Evolutionary conservation across 257 asterid species (phyloP).

Genomic region (Perilla frutescens): DNA sequence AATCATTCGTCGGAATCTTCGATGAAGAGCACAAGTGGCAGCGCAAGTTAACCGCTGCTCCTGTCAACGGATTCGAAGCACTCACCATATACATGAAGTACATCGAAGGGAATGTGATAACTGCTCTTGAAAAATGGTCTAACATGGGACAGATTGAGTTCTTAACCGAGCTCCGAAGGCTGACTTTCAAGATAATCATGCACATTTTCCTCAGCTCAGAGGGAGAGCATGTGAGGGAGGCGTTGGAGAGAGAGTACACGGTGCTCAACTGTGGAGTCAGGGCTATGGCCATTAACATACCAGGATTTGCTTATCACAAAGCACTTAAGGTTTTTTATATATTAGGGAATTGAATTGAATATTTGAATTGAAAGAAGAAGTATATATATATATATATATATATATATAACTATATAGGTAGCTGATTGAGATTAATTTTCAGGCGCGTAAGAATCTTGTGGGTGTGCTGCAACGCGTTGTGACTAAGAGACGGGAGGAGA

Average conservation of each 20-base stretch:
- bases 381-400: too few relatives aligned
- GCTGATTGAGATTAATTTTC: neutral
- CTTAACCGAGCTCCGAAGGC: slow-evolving; percentile 65
- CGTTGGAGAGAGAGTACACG: slow-evolving; percentile 75
- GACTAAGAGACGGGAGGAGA: slow-evolving; percentile 54
- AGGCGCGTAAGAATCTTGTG: slow-evolving; percentile 83
- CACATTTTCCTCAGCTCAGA: slow-evolving; percentile 78
- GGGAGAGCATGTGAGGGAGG: slow-evolving; percentile 60
- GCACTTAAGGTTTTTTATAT: slow-evolving; percentile 70
- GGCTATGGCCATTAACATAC: slow-evolving; percentile 80
- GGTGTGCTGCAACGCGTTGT: slow-evolving; percentile 57
- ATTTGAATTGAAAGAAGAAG: too few relatives aligned
- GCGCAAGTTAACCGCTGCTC: slow-evolving; percentile 74
- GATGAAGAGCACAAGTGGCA: slow-evolving; percentile 75
- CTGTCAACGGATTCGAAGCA: slow-evolving; percentile 82
- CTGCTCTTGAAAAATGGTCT: slow-evolving; percentile 66
- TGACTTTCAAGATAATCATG: slow-evolving; percentile 81
- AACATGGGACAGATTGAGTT: slow-evolving; percentile 72
- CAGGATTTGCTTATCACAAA: slow-evolving; percentile 76
- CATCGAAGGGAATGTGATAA: slow-evolving; percentile 65
- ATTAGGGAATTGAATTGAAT: too few relatives aligned
- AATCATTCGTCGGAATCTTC: slow-evolving; percentile 59
- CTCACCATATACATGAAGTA: slow-evolving; percentile 61
- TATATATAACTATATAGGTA: too few relatives aligned
- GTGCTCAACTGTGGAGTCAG: slow-evolving; percentile 73